Evolutionary conservation across 805 yeast species (phyloP).

Genomic region (Metschnikowia lunata): DNA sequence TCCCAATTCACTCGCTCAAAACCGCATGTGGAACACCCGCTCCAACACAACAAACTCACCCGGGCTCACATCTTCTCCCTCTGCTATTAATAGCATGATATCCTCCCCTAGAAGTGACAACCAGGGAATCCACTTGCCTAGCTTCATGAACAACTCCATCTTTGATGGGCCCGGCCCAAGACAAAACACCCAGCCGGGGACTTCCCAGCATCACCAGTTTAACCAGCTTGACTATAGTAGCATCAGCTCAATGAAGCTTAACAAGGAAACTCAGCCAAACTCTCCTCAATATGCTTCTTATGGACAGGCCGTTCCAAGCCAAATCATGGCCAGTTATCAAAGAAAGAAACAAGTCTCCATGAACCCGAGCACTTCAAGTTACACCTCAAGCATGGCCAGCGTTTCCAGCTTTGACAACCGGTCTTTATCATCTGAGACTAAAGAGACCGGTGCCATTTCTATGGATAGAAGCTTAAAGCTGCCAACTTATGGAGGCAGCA

Average conservation of each 20-base stretch:
- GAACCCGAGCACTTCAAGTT: constrained; percentile 31
- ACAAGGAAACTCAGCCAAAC: constrained; percentile 6
- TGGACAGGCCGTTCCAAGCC: constrained; percentile 5
- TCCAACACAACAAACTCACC: constrained; percentile 5
- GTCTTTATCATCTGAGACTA: constrained; percentile 9
- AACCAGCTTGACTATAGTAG: constrained; percentile 8
- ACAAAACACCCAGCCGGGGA: constrained; percentile 3
- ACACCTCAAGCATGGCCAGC: constrained; percentile 18
- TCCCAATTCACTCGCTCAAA: constrained; percentile 4
- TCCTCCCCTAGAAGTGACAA: constrained; percentile 9
- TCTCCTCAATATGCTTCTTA: constrained; percentile 6
- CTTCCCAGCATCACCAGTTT: constrained; percentile 2
- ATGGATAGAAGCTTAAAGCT: neutral
- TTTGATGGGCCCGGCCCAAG: constrained; percentile 4
- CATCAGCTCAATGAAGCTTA: constrained; percentile 7
- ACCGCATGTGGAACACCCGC: constrained; percentile 8
- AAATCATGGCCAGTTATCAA: constrained; percentile 5
- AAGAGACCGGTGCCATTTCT: constrained; percentile 3
- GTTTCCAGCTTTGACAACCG: constrained; percentile 10
- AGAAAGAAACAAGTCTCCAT: constrained; percentile 15
- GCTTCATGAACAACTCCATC: constrained; percentile 14
- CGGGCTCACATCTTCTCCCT: constrained; percentile 4
- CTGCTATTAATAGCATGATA: constrained; percentile 4
- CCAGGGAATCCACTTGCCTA: constrained; percentile 17
- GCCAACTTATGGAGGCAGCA: constrained; percentile 1